Evolutionary conservation across 1,139 yeast genomes (phyloP), one percentile per base, ranked within the genome.

Genomic region (Meyerozyma sp.): DNA sequence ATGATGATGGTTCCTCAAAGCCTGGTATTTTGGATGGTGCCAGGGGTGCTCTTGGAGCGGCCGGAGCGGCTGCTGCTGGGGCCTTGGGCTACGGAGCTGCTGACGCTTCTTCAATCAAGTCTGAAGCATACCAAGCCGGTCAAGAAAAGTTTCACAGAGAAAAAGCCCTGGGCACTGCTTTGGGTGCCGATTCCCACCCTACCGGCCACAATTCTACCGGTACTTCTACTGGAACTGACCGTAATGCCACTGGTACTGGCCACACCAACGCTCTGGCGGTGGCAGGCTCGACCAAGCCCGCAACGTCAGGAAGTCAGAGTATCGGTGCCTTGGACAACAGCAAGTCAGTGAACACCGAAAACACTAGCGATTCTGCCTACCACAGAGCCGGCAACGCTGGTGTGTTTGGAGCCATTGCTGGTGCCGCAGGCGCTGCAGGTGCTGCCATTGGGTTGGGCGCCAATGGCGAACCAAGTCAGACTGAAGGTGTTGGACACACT

Each of bases 41-140:
- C 13, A 48, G 45, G 32, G 54, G 50, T 7, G 56, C 56, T n/a
- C 44, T 51, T 34, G 54, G 52, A 5, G 55, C 55, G 5, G 55
- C 49, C 23, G 58, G 54, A 9, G 58, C 55, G 23, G 45, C 36
- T 11, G 52, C 50, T 32, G 53, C 53, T 11, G 49, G 47, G 23
- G 46, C 46, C 26, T 26, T 49, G 21, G 55, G 56, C n/a, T 45
- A 42, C 29, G 47, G 45, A 25, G 44, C 42, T 9, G 39, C 40
- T 14, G 21, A 27, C 20, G 23, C n/a, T n/a, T 27, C 40, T 9
- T 13, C 21, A 3, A 13, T 34, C 16, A 40, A 45, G 21, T 40
- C 48, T 13, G 58, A 55, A 32, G 49, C 58, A 21, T 49, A 53
- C 32, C 48, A 49, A 23, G 57, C 56, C 4, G 57, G 57, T 4